A percentile compares a stretch with the other conserved stretches of the same genome.
These are phyloP conservation scores for Suhomyces bokatorum DNA, from an alignment of 1,139 yeast species.

Conservation along the genomic window DNA sequence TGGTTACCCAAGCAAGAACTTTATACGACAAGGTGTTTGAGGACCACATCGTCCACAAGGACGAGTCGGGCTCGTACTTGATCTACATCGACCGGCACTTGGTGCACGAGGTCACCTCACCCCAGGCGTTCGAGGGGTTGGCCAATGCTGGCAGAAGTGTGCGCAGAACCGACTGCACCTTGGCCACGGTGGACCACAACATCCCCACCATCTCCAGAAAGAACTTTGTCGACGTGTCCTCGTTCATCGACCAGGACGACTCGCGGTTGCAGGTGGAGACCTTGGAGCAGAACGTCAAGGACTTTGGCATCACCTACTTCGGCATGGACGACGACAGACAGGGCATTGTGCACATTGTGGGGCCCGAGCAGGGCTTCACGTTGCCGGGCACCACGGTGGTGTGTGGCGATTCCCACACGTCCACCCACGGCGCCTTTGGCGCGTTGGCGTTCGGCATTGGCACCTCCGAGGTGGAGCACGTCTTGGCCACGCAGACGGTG, in stretches of 20 bases:
- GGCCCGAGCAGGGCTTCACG: constrained; percentile 98
- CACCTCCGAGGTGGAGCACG: constrained; percentile 98
- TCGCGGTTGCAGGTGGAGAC: constrained; percentile 91
- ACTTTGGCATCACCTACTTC: constrained; percentile 84
- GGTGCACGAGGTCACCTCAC: constrained; percentile 97
- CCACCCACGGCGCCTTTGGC: constrained; percentile 98
- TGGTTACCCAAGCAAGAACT: constrained; percentile 48
- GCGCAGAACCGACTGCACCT: constrained; percentile 90
- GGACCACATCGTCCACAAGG: constrained; percentile 89
- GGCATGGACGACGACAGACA: constrained; percentile 95
- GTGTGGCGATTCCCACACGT: constrained; percentile 98
- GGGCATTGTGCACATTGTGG: constrained; percentile 97
- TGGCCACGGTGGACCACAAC: constrained; percentile 97
- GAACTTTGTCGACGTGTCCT: constrained; percentile 66
- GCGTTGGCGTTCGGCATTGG: constrained; percentile 98
- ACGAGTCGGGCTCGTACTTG: constrained; percentile 81
- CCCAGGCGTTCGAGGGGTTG: constrained; percentile 97
- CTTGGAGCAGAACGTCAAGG: constrained; percentile 87
- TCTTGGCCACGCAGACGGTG: constrained; percentile 93
- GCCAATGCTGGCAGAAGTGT: constrained; percentile 82
- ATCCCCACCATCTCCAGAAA: constrained; percentile 89
- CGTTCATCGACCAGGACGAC: constrained; percentile 89
- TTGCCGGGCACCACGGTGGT: constrained; percentile 98
- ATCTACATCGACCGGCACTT: constrained; percentile 93
- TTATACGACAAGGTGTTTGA: constrained; percentile 94